These are phyloP conservation scores for Rosellinia necatrix DNA, from an alignment of 2,329 filamentous ascomycete genomes.

Conservation along the genomic window DNA sequence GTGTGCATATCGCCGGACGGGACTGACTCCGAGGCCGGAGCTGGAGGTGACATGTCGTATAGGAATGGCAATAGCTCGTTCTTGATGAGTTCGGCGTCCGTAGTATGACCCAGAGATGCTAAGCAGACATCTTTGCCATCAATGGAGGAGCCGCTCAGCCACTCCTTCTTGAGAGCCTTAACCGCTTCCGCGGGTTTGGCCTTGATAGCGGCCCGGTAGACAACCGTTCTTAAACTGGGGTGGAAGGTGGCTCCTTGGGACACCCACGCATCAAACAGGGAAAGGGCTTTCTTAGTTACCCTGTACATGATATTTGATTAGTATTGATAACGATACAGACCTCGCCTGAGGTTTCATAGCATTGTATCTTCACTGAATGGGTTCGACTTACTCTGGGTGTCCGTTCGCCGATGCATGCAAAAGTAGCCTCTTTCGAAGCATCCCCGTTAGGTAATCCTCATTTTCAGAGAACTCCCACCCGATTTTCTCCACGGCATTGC, in stretches of 20 bases:
- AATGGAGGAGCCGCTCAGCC: slow-evolving; percentile 78
- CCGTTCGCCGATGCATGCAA: slow-evolving; percentile 74
- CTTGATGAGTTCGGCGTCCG: slow-evolving; percentile 69
- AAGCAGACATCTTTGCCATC: slow-evolving; percentile 91
- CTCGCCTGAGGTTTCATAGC: too few species aligned
- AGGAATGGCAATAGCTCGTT: slow-evolving; percentile 75
- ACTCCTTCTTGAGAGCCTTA: slow-evolving; percentile 81
- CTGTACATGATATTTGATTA: slow-evolving; percentile 47
- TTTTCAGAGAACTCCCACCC: slow-evolving; percentile 82
- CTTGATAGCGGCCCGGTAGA: slow-evolving; percentile 80
- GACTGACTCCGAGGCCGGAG: slow-evolving; percentile 63
- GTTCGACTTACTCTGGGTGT: slow-evolving; percentile 70
- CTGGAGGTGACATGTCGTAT: slow-evolving; percentile 65
- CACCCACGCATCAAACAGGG: slow-evolving; percentile 80
- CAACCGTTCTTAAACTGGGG: slow-evolving; percentile 77
- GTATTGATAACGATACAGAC: too few species aligned
- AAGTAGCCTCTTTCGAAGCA: slow-evolving; percentile 83
- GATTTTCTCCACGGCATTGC: slow-evolving; percentile 74
- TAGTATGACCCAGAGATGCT: slow-evolving; percentile 73
- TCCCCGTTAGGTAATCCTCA: slow-evolving; percentile 81
- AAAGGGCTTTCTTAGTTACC: slow-evolving; percentile 72
- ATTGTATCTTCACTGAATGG: too few species aligned
- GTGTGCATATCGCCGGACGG: slow-evolving; percentile 86
- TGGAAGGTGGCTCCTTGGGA: slow-evolving; percentile 72
- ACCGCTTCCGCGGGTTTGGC: slow-evolving; percentile 70